Evolutionary conservation across 73 alveolate genomes (phyloP), one percentile per base, ranked within the genome.

Genomic region (Durusdinium trenchii): DNA sequence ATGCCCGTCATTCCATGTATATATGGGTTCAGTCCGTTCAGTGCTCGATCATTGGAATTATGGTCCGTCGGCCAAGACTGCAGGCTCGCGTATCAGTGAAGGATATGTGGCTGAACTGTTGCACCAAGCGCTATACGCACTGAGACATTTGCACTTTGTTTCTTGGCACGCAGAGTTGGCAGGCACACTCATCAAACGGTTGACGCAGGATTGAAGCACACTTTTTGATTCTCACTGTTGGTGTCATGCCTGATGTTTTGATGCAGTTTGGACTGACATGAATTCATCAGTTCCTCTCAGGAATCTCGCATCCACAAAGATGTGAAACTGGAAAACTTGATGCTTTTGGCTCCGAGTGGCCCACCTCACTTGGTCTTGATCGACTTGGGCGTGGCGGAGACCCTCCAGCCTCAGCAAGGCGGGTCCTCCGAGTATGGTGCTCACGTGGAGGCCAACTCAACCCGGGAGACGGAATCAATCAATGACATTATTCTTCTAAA

Each of bases 311-410:
- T 91, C 75, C 98, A 91, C 89, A 91, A 91, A 48, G 98, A 91
- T 28, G 98, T 91, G 62, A 91, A 91, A 38, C 98, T 91, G 57
- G 98, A 91, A 35, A 91, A 91, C 57, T 50, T 91, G 98, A 91
- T 91, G 98, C 98, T 91, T 32, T 76, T 91, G 89, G 69, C 89
- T 18, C 51, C 87, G 20, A n/a, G 89, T 42, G 98, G 98, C 20
- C 89, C 98, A 9, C 98, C 98, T 30, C 98, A 91, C 30, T 51
- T 91, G 98, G 98, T 91, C 43, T 36, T 91, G 40, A 91, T 91
- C 57, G 98, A 91, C 57, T 89, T 91, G 51, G 98, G 98, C 60
- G 98, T 91, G 62, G 98, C 98, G 23, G 98, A 91, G 98, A 51
- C 98, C 36, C 76, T 38, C 42, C 96, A 48, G 64, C 71, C 91